Evolutionary conservation across 176 grass and related monocot genomes (phyloP), one percentile per base, ranked within the genome.

Genomic region (Neostapfia colusana): DNA sequence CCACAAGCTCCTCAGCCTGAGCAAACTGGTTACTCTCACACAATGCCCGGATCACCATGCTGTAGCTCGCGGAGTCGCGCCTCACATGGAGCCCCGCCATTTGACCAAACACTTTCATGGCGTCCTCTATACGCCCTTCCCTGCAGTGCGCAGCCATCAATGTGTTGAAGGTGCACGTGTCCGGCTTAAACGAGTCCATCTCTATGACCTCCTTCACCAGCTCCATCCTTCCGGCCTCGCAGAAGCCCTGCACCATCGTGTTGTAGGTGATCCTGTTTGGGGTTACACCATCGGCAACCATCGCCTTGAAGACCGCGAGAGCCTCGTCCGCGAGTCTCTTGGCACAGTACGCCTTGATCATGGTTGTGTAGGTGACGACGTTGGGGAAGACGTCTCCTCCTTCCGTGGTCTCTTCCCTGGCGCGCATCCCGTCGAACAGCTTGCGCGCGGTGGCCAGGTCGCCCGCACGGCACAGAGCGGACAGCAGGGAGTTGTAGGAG

Each of bases 131-230:
- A 21, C 49, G 62, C 8, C 81, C 81, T 74, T 62, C 74, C 16
- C 75, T 87, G 50, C 86, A 93, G 63, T 93, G 83, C 0, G 81
- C 59, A 4, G 81, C 31, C 53, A 93, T 67, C 63, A 97, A 68
- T 0, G 78, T 93, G 75, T 97, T 97, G 78, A 97, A 97, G 20
- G 93, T 93, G 85, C 93, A 97, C 0, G 90, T 97, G 80, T 97
- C 90, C 0, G 93, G 90, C 61, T 80, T 93, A 72, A 97, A 97
- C 2, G 74, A 72, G 13, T 87, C 68, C 20, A 53, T 63, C 31
- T 87, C 74, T 40, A 93, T 65, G n/a, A 97, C 59, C 11, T 67
- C 62, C 56, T 85, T 97, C 35, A 93, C 86, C 23, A 97, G 90
- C 74, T 97, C 93, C 93, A 91, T 91, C 81, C 90, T 93, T 66